Evolutionary conservation across 768 basidiomycete genomes (phyloP).

Genomic region (Guyanaporus albipodus): DNA sequence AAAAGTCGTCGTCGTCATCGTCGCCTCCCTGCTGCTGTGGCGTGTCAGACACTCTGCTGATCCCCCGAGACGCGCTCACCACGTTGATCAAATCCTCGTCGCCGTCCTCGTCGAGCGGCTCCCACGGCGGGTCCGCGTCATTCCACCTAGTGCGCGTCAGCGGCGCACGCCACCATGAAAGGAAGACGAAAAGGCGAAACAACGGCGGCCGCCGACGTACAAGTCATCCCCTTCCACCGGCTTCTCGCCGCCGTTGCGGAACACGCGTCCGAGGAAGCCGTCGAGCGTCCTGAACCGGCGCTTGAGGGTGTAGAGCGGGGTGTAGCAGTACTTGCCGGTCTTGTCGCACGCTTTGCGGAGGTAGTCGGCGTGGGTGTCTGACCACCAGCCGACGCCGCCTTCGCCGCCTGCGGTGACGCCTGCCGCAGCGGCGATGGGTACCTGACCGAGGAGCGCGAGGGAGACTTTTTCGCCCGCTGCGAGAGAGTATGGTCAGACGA

Average conservation of each 20-base stretch:
- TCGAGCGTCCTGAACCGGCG: slow-evolving; percentile 7
- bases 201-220: too few relatives aligned
- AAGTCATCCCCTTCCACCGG: slow-evolving; percentile 3
- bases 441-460: slow-evolving; percentile 16
- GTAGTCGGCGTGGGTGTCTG: slow-evolving; percentile 16
- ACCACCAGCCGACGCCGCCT: slow-evolving; percentile 19
- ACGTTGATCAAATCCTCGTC: slow-evolving; percentile 14
- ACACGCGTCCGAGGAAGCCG: slow-evolving; percentile 1
- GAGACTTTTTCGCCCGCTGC: slow-evolving; percentile 25
- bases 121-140: slow-evolving; percentile 19
- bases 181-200: neutral
- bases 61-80: neutral
- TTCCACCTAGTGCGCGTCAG: slow-evolving; percentile 20
- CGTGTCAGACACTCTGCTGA: neutral
- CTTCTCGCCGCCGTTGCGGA: slow-evolving; percentile 2
- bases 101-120: slow-evolving; percentile 26
- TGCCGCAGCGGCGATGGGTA: slow-evolving; percentile 6
- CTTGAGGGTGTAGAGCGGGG: slow-evolving; percentile 28
- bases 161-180: neutral
- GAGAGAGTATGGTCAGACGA: neutral
- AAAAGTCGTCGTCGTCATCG: neutral
- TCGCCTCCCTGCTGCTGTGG: neutral
- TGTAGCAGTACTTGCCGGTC: slow-evolving; percentile 20
- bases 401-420: slow-evolving; percentile 14
- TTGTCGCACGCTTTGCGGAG: slow-evolving; percentile 23